These are phyloP conservation scores for Ustilago xerochloae DNA, from an alignment of 1,284 basidiomycete genomes.

Conservation along the genomic window DNA sequence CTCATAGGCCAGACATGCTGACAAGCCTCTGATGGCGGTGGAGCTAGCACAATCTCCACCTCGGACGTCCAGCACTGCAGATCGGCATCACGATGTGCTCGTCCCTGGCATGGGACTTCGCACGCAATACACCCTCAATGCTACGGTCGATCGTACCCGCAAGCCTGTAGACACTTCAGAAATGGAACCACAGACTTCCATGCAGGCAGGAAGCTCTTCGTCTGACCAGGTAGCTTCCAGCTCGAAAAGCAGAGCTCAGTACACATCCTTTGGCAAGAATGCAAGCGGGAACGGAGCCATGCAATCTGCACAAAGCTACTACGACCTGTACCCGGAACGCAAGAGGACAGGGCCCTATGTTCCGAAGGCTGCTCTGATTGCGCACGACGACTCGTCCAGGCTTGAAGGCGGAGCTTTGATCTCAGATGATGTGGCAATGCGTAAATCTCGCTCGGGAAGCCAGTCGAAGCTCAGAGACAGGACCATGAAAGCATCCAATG, in stretches of 20 bases:
- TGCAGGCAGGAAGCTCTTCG: not conserved
- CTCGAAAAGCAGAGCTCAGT: not conserved
- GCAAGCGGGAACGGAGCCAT: not conserved
- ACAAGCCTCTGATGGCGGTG: too few species aligned
- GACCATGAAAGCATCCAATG: not conserved
- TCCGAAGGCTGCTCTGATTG: conserved; percentile 30
- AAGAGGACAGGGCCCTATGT: conserved; percentile 51
- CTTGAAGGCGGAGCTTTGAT: not conserved
- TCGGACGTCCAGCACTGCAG: too few species aligned
- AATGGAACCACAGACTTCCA: not conserved
- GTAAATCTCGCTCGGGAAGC: conserved; percentile 13
- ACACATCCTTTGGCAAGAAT: not conserved
- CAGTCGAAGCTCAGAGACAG: not conserved
- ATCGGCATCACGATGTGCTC: too few species aligned
- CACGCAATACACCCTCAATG: too few species aligned
- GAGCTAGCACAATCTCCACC: too few species aligned
- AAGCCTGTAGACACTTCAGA: not conserved
- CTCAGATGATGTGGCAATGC: not conserved
- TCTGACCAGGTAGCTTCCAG: not conserved
- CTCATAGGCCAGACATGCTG: too few species aligned
- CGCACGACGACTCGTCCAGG: not conserved
- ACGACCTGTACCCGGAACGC: conserved; percentile 55
- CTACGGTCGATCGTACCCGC: too few species aligned
- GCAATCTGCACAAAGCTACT: conserved; percentile 37
- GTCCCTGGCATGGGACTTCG: too few species aligned